These are phyloP conservation scores for Schoenoplectus tabernaemontani DNA, from an alignment of 202 grass and related monocot species.

Conservation along the genomic window DNA sequence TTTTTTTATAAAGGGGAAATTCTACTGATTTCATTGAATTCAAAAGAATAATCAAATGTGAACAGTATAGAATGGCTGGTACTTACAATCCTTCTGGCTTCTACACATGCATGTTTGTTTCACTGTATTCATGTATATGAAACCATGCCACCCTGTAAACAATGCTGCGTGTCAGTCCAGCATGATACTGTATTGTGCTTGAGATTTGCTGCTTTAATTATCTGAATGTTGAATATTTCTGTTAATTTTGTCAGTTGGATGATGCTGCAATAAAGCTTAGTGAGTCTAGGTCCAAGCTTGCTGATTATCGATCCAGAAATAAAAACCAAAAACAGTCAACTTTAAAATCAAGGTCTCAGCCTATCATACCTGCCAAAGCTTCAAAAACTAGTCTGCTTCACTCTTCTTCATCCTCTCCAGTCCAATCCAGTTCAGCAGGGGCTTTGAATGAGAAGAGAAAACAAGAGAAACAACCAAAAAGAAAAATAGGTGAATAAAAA, in stretches of 20 bases:
- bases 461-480: constrained; percentile 54
- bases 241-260: constrained; percentile 37
- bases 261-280: constrained; percentile 42
- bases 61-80: too few relatives aligned
- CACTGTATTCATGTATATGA: neutral
- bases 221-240: neutral
- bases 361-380: constrained; percentile 37
- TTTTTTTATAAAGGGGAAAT: too few relatives aligned
- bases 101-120: neutral
- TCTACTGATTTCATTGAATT: too few relatives aligned
- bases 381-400: constrained; percentile 11
- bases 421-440: neutral
- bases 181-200: neutral
- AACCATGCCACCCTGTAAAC: too few relatives aligned
- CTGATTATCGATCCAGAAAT: constrained; percentile 23
- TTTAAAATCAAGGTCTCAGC: constrained; percentile 40
- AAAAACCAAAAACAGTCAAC: neutral
- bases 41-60: too few relatives aligned
- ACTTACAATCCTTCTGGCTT: too few relatives aligned
- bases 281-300: constrained; percentile 36
- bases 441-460: neutral
- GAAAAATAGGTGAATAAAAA: constrained; percentile 42
- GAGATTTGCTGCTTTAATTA: neutral
- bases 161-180: neutral
- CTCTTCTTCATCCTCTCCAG: constrained; percentile 29